These are phyloP conservation scores for Scedosporium minutisporum DNA, from an alignment of 2,329 filamentous ascomycete genomes.

Conservation along the genomic window DNA sequence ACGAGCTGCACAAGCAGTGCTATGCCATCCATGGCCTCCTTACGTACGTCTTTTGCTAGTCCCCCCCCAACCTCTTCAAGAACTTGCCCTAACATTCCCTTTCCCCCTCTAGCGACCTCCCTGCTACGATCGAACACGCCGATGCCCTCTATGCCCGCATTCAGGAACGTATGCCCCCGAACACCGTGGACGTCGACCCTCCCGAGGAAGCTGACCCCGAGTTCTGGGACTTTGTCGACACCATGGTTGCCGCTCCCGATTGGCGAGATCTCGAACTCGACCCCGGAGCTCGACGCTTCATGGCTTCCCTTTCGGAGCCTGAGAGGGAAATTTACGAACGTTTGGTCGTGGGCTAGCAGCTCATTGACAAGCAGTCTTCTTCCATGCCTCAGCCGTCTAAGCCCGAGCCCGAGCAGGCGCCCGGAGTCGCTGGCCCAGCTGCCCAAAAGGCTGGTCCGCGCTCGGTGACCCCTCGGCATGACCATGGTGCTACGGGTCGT, in stretches of 20 bases:
- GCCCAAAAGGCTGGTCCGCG: too few relatives aligned
- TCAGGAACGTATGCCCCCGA: not conserved
- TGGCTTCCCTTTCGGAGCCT: not conserved
- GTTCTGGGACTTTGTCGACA: constrained; percentile 2
- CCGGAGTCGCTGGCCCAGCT: too few relatives aligned
- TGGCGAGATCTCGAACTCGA: not conserved
- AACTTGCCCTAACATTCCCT: too few relatives aligned
- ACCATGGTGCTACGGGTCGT: too few relatives aligned
- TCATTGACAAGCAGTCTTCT: not conserved
- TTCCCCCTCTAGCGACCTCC: not conserved
- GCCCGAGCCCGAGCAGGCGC: not conserved
- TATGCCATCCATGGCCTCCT: constrained; percentile 3
- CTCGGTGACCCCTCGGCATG: too few relatives aligned
- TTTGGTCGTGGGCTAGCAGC: constrained; percentile 2
- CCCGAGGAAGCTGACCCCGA: not conserved
- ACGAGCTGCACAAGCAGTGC: constrained; percentile 42
- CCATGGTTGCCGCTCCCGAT: not conserved
- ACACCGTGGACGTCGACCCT: not conserved
- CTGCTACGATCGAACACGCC: not conserved
- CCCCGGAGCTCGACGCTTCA: not conserved
- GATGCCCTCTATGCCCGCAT: not conserved
- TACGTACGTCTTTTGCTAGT: not conserved
- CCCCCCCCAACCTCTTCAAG: not conserved
- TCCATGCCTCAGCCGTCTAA: not conserved
- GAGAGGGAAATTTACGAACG: constrained; percentile 1